A percentile compares a stretch with the other conserved stretches of the same genome.
These are phyloP conservation scores for Eucalyptus sp. DNA, from an alignment of 345 rosid species.

Conservation along the genomic window DNA sequence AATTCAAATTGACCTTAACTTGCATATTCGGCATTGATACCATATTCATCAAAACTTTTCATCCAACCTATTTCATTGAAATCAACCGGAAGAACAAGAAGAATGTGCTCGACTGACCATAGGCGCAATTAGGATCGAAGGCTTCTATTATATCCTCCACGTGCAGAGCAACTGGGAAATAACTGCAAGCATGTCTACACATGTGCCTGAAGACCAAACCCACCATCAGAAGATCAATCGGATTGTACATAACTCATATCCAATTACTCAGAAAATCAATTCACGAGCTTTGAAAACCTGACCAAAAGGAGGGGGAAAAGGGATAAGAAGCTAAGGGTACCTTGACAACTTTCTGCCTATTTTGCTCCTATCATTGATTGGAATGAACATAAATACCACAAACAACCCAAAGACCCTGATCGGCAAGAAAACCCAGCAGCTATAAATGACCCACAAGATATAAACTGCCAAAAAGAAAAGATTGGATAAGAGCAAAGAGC, in stretches of 20 bases:
- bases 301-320: too few species aligned
- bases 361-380: constrained; percentile 39
- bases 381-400: constrained; percentile 9
- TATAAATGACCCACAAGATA: neutral
- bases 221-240: neutral
- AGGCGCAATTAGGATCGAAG: constrained; percentile 52
- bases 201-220: constrained; percentile 37
- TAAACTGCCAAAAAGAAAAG: neutral
- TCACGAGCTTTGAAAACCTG: too few species aligned
- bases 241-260: neutral
- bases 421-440: neutral
- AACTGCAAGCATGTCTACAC: constrained; percentile 56
- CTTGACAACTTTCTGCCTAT: neutral
- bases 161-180: constrained; percentile 58
- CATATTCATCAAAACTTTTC: neutral
- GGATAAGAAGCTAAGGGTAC: too few species aligned
- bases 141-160: constrained; percentile 34
- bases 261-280: too few species aligned
- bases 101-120: constrained; percentile 20
- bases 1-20: too few species aligned
- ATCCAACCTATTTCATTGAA: neutral
- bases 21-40: neutral
- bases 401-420: constrained; percentile 49
- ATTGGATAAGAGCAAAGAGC: neutral
- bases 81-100: neutral